Base-by-base conservation (phyloP, 768 basidiomycete species). In the Scleroderma bovista region DNA sequence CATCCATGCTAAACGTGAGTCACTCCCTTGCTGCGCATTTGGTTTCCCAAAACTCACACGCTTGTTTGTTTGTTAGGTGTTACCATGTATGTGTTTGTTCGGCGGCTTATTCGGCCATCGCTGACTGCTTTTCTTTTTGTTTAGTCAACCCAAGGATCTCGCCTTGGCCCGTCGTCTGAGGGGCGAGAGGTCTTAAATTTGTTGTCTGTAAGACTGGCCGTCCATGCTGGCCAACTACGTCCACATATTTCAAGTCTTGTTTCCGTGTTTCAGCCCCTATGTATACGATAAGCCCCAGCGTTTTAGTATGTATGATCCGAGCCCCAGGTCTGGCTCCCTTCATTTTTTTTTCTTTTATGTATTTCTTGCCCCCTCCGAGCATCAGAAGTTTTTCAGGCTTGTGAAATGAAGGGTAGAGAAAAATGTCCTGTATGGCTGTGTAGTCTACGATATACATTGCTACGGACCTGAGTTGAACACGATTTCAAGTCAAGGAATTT, bases 141-240 rank as follows among this genome's bases (percentile, higher is more conserved):
- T 54, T 60, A 85, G 81, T 62, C 86, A 88, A 79, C 89, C 89
- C 60, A 92, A 92, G 76, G 89, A 92, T 67, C 85, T 92, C 45
- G 88, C 88, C 34, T 77, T 93, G 52, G 89, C 89, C 53, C 78
- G 89, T 60, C 86, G 89, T 66, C 82, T 93, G 69, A 80, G 89
- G 53, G 89, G 89, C 62, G 89, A 90, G 75, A 80, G 88, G 64
- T 83, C 86, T 61, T 88, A 78, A 80, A 46, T 5, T n/a, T 3
- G 29, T 50, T 29, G 23, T 41, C 43, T 31, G 15, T 7, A 6
- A 22, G 1, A 45, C 3, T 24, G 40, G 6, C 22, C 20, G 22
- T 48, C 19, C 33, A 26, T 37, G 13, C 22, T 12, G 36, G 34
- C 44, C 50, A n/a, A n/a, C 26, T 29, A 19, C 46, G 37, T 32